Conservation (phyloP, 371 early-diverging fungal genomes). For the Smittium mucronatum region DNA sequence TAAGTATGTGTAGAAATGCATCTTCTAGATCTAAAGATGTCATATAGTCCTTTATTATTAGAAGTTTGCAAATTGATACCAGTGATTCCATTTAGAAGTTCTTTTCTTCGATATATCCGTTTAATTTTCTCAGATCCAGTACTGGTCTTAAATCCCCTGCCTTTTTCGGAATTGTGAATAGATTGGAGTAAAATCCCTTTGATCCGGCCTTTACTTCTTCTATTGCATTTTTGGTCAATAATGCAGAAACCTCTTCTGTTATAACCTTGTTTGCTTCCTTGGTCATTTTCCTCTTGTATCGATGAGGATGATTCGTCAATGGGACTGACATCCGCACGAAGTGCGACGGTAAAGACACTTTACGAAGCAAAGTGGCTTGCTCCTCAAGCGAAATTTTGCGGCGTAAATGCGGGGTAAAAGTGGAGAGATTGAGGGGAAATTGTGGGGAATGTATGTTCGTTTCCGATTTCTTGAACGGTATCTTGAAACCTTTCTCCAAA, state of each 20-base stretch:
- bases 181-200: background rate
- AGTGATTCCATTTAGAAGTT: constrained; percentile 20
- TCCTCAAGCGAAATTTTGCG: background rate
- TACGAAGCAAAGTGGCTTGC: background rate
- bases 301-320: background rate
- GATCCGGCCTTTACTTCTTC: background rate
- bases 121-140: constrained; percentile 26
- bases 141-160: constrained; percentile 16
- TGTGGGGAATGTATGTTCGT: background rate
- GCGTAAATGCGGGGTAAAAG: background rate
- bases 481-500: background rate
- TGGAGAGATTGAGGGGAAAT: background rate
- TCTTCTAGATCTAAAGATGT: constrained; percentile 27
- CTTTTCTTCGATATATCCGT: constrained; percentile 23
- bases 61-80: constrained; percentile 24
- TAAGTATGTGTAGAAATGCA: constrained; percentile 29
- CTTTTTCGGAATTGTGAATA: constrained; percentile 3
- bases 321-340: background rate
- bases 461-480: background rate
- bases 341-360: background rate
- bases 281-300: background rate
- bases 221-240: background rate
- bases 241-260: background rate
- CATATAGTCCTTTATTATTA: constrained; percentile 23
- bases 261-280: background rate